Evolutionary conservation across 306 rosid genomes (phyloP).

Genomic region (Chamaecrista fasciculata): DNA sequence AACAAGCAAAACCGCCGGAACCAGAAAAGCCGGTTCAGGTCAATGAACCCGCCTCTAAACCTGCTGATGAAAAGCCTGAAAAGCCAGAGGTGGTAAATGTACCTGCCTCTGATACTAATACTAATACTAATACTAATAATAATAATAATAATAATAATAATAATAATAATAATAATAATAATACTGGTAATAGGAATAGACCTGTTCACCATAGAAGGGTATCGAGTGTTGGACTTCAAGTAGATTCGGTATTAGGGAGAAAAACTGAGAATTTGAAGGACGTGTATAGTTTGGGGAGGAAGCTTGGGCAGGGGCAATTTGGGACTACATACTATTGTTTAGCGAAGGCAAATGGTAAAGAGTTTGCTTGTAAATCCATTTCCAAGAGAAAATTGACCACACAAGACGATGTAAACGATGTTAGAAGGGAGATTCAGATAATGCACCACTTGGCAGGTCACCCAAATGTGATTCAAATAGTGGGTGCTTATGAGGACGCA

Average conservation of each 20-base stretch:
- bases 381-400: constrained; percentile 79
- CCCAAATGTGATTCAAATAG: constrained; percentile 78
- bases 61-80: constrained; percentile 29
- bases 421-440: constrained; percentile 89
- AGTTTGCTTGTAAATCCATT: constrained; percentile 83
- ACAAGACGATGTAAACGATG: constrained; percentile 90
- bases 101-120: constrained; percentile 7
- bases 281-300: constrained; percentile 65
- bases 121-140: constrained; percentile 34
- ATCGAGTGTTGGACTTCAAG: constrained; percentile 66
- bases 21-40: too few species aligned
- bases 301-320: constrained; percentile 92
- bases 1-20: constrained; percentile 30
- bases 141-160: constrained; percentile 29
- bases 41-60: constrained; percentile 7
- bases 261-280: constrained; percentile 74
- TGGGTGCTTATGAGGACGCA: constrained; percentile 79
- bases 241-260: constrained; percentile 74
- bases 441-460: constrained; percentile 96
- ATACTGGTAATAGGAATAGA: constrained; percentile 39
- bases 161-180: constrained; percentile 40
- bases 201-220: constrained; percentile 59
- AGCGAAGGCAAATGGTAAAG: constrained; percentile 52
- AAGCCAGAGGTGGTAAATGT: constrained; percentile 22
- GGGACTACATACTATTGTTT: constrained; percentile 79